These are phyloP conservation scores for Paecilomyces formosus DNA, from an alignment of 2,329 filamentous ascomycete species.

Conservation along the genomic window DNA sequence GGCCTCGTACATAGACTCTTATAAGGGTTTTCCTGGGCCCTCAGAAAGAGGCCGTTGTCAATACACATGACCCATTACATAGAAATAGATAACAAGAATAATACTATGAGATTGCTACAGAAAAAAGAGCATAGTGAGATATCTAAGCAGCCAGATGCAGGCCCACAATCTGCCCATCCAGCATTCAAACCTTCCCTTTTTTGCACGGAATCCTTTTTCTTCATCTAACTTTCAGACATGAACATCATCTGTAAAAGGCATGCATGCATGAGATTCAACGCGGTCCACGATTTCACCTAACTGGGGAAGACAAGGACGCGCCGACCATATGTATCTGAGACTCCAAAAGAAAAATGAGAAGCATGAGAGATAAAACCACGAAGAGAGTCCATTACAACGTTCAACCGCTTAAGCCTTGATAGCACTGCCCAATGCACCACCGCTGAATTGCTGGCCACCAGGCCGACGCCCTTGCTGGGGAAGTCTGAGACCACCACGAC, in stretches of 20 bases:
- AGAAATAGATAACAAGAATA: background rate
- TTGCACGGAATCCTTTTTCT: slow-evolving; percentile 2
- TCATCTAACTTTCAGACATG: slow-evolving; percentile 11
- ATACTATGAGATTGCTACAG: background rate
- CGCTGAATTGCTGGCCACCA: slow-evolving; percentile 43
- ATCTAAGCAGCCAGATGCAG: background rate
- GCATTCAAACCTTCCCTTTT: background rate
- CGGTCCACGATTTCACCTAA: background rate
- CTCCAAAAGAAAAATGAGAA: slow-evolving; percentile 15
- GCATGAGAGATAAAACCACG: background rate
- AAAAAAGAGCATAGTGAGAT: background rate
- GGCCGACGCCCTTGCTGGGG: slow-evolving; percentile 34
- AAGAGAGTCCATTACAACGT: slow-evolving; percentile 1
- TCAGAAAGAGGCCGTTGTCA: background rate
- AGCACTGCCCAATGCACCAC: slow-evolving; percentile 44
- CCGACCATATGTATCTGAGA: slow-evolving; percentile 9
- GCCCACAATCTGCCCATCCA: background rate
- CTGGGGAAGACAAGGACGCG: background rate
- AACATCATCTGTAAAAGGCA: slow-evolving; percentile 13
- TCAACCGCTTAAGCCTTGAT: slow-evolving; percentile 40
- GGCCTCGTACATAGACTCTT: background rate
- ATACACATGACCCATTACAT: background rate
- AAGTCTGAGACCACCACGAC: slow-evolving; percentile 29
- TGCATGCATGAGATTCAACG: slow-evolving; percentile 8
- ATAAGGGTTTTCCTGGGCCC: background rate